Evolutionary conservation across 1,284 basidiomycete genomes (phyloP).

Genomic region (Macrocybe sp.): DNA sequence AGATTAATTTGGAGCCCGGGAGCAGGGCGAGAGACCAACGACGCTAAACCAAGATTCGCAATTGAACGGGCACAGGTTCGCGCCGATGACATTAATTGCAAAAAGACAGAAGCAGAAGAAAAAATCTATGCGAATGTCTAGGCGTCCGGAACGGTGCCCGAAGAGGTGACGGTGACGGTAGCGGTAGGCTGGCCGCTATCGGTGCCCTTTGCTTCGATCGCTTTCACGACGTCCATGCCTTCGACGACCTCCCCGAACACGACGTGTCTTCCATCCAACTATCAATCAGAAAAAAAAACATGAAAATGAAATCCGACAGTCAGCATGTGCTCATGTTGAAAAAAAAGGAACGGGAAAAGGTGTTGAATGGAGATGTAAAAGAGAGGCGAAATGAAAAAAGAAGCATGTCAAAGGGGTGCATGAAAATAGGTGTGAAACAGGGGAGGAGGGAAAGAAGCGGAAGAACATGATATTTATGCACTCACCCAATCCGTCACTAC

Average conservation of each 20-base stretch:
- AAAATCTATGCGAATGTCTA: neutral
- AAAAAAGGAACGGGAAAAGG: neutral
- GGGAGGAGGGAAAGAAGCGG: neutral
- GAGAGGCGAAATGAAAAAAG: neutral
- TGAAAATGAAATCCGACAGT: neutral
- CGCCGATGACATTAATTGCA: too few relatives aligned
- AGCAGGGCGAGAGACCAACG: too few relatives aligned
- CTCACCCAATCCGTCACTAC: constrained; percentile 61
- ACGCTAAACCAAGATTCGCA: too few relatives aligned
- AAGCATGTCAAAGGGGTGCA: constrained; percentile 7
- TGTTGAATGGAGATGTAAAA: neutral
- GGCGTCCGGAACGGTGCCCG: constrained; percentile 39
- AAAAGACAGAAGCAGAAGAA: too few relatives aligned
- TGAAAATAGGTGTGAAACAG: neutral
- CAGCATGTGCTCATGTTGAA: too few relatives aligned
- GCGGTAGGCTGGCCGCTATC: constrained; percentile 46
- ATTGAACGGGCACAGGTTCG: too few relatives aligned
- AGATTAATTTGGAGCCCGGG: too few relatives aligned
- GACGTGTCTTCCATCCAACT: constrained; percentile 77
- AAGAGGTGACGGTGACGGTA: constrained; percentile 59
- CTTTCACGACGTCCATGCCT: constrained; percentile 74
- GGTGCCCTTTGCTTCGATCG: constrained; percentile 66
- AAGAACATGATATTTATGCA: too few relatives aligned
- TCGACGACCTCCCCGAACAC: constrained; percentile 80
- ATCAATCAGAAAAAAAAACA: constrained; percentile 1